Base-by-base conservation (phyloP, 2,329 filamentous ascomycete species). In the Ophiostoma himal-ulmi region DNA sequence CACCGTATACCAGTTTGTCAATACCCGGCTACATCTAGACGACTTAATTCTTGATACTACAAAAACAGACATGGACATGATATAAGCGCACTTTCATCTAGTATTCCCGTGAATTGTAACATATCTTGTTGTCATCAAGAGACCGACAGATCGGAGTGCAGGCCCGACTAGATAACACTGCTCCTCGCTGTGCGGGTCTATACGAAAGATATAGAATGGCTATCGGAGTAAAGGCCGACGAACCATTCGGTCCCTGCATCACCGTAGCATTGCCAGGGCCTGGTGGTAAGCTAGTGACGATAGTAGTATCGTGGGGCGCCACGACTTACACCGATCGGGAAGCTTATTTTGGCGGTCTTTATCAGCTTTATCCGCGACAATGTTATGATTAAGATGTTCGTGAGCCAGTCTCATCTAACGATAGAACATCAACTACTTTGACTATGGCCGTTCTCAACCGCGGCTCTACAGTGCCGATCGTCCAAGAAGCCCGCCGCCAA, bases 361-460 rank as follows among this genome's bases (percentile, higher is more conserved):
- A 30, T 26, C n/a, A 26, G 52, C 52, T 57, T 57, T 26, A 17
- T 57, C n/a, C 14, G 52, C 13, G n/a, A 26, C n/a, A 26, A 57
- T 57, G 52, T 7, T 57, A 26, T 26, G n/a, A 57, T 26, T 10
- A 36, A 0, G 10, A 62, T 62, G 8, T 11, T n/a, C 26, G n/a
- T 20, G 7, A 36, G 30, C 5, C 30, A 36, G 30, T 5, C 57
- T 34, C 11, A 14, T 26, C 22, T 13, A 64, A 1, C 30, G 14
- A 39, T 17, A 57, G 37, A 34, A 5, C 7, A n/a, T 13, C 22
- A 34, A 68, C 52, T 10, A 62, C 52, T 13, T 5, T 70, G 26
- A 37, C 22, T 5, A 22, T 71, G 5, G 67, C 65, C 44, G 67
- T 71, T 14, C 41, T 71, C 13, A 71, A 71, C 66, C 69, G 70